A percentile compares a stretch with the other conserved stretches of the same genome.
Conservation (phyloP, 345 rosid genomes). For the Salix koriyanagi region DNA sequence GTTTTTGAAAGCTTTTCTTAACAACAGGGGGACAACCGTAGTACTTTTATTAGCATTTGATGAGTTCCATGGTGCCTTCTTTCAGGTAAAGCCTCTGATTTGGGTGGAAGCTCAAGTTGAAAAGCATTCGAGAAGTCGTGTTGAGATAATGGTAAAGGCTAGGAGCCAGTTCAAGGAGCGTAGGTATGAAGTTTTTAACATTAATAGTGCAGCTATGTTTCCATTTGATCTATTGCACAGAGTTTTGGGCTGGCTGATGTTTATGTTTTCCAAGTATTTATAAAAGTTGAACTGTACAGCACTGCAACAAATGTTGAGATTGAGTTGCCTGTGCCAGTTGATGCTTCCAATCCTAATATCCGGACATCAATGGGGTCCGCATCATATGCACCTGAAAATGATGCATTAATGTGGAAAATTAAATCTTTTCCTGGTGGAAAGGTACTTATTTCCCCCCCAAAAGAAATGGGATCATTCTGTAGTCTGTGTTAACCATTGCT, state of each 20-base stretch:
- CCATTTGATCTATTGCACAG: neutral
- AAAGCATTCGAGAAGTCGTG: conserved; percentile 86
- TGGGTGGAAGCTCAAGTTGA: conserved; percentile 97
- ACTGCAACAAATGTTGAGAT: conserved; percentile 74
- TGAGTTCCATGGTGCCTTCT: neutral
- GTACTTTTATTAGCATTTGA: neutral
- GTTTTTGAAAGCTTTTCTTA: neutral
- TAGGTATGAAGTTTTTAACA: conserved; percentile 37
- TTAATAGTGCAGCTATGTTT: neutral
- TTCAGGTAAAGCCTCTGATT: conserved; percentile 82
- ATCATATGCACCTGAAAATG: conserved; percentile 73
- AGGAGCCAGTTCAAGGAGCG: conserved; percentile 93
- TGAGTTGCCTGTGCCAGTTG: conserved; percentile 59
- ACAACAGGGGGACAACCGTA: neutral
- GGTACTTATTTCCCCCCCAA: conserved; percentile 30
- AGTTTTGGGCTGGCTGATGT: neutral
- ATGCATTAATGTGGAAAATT: conserved; percentile 74
- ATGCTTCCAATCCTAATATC: conserved; percentile 83
- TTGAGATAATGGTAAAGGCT: conserved; percentile 85
- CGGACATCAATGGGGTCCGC: conserved; percentile 96
- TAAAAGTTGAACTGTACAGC: conserved; percentile 28
- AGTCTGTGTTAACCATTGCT: neutral
- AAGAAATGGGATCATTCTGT: neutral
- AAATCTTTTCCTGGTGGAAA: conserved; percentile 77
- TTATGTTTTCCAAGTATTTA: neutral